Evolutionary conservation across 2,329 filamentous ascomycete species (phyloP).

Genomic region (Talaromyces verruculosus): DNA sequence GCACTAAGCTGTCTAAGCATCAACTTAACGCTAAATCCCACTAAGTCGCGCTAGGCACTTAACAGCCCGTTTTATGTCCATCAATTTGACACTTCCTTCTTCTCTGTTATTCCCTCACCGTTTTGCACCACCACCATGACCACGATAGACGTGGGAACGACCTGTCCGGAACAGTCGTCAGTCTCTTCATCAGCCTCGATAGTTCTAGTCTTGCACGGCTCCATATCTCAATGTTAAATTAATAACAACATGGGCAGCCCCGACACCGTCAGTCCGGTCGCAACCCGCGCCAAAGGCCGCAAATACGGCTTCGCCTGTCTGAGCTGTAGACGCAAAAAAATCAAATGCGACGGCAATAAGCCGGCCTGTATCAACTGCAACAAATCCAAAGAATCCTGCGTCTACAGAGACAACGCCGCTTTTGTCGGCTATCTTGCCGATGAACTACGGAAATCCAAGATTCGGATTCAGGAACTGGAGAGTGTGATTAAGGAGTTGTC

Average conservation of each 20-base stretch:
- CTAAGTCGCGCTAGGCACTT: neutral
- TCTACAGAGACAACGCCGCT: conserved; percentile 21
- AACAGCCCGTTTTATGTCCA: neutral
- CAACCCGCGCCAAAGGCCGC: conserved; percentile 6
- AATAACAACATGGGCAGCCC: neutral
- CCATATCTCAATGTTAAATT: neutral
- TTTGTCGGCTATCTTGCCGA: conserved; percentile 18
- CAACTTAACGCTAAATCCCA: neutral
- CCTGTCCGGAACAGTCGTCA: neutral
- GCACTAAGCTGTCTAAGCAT: neutral
- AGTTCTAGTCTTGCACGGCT: neutral
- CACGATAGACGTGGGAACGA: neutral
- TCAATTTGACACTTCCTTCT: neutral
- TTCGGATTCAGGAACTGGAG: conserved; percentile 18
- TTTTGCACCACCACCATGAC: neutral
- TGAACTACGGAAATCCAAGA: conserved; percentile 20
- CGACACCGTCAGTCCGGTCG: neutral
- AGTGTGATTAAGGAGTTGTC: conserved; percentile 18
- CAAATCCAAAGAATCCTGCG: conserved; percentile 22
- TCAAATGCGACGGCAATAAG: conserved; percentile 28
- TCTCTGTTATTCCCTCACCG: neutral
- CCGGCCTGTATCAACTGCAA: conserved; percentile 28
- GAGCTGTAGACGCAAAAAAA: conserved; percentile 27
- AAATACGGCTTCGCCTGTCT: conserved; percentile 26
- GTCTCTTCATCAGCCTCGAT: neutral